Evolutionary conservation across 768 basidiomycete species (phyloP), one percentile per base, ranked within the genome.

Genomic region (Boletus patriciae): DNA sequence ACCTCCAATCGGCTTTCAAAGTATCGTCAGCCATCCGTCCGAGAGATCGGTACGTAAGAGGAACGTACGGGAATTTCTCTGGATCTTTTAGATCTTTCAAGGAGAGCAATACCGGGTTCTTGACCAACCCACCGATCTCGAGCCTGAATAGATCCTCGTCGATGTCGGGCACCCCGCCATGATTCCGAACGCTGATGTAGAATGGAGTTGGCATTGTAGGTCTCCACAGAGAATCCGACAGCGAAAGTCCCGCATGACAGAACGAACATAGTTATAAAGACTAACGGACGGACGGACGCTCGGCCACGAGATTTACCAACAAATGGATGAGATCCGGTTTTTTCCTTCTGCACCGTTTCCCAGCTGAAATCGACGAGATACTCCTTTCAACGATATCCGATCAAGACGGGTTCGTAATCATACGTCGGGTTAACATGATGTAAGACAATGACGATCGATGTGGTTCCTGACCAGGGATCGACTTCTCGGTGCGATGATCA

Each of bases 91-190:
- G 70, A 19, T 83, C 80, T 48, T 75, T 76, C 66, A 83, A 66
- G 13, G 72, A 74, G 12, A 83, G 42, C 49, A 74, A 79, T 19
- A 77, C 72, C 0, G 76, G 27, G 7, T 29, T 29, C 27, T 6
- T 29, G 27, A 29, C 7, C 8, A 29, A 29, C 5, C 27, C 27
- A 29, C 27, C 27, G 8, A 29, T 29, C 27, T 82, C 78, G n/a
- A 83, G 70, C 58, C 77, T 73, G 57, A 74, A 81, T 0, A 62
- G 70, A 37, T 79, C 77, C 34, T 75, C 75, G 45, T 82, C 70
- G 50, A 81, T 80, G 29, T 78, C 72, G 1, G 82, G 82, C 9
- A 83, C 68, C 2, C 80, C 80, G 1, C 81, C 81, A 54, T 83
- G 82, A 58, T 83, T 83, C 0, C 81, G 78, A 29, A 29, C 74